Base-by-base conservation (phyloP, 2,329 filamentous ascomycete species). In the Pezicula carpinea region DNA sequence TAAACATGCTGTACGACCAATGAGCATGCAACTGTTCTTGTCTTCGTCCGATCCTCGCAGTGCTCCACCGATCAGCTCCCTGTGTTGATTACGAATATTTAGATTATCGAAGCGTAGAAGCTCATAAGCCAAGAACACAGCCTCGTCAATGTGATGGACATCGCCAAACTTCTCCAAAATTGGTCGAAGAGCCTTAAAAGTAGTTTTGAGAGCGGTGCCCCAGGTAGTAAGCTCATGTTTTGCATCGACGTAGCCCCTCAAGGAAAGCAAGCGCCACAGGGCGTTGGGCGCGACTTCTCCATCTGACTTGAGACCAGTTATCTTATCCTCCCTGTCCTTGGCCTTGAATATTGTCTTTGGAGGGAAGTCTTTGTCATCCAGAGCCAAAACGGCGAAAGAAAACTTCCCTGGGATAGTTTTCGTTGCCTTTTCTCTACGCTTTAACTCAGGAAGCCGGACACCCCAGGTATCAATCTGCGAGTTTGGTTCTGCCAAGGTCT, bases 241-340 rank as follows among this genome's bases (percentile, higher is more conserved):
- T 43, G 83, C 76, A 56, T 93, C 81, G 39, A 95, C 76, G 60
- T 96, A 99, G 19, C 85, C 90, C 49, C 91, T 82, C 41, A 97
- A 75, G 62, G 96, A 89, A 18, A 99, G 75, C 67, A 96, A 93
- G 46, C 90, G 82, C 86, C 89, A 96, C 49, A 92, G 77, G 6
- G 85, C 80, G 58, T 96, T 88, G 15, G 80, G 80, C 6, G 75
- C 68, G 46, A 89, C 71, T 59, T 93, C 87, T 14, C 85, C 76
- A 53, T 85, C 79, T n/a, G 84, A 79, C 49, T 76, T 80, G 6
- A 69, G 53, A 13, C 68, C 62, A 58, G 72, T 40, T 13, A 51
- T 43, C 34, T 54, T 55, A 1, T 49, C 46, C 29, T 52, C 38
- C 26, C 19, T 48, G 23, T 47, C 41, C 40, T 53, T 43, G 48